Base-by-base conservation (phyloP, 148 eudicot genomes). In the Pharnaceum exiguum region DNA sequence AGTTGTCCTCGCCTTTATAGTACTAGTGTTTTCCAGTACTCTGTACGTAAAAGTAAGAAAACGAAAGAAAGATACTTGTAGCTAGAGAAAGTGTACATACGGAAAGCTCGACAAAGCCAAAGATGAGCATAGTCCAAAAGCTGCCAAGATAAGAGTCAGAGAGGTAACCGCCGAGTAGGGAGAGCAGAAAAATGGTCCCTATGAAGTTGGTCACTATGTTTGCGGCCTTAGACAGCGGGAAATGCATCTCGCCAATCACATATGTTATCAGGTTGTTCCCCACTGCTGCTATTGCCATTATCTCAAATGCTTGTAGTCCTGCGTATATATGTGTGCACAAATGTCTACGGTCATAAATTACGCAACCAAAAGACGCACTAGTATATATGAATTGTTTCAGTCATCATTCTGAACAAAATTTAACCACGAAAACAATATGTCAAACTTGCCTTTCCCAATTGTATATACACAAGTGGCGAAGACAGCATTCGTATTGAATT, bases 41-140 rank as follows among this genome's bases (percentile, higher is more conserved):
- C 38, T 35, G 58, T 27, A 39, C 2, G 53, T 11, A 3, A 24
- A 15, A 4, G 3, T 11, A 38, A 22, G 23, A 9, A 27, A 43
- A 52, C 1, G 58, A 15, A 27, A 43, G 28, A 6, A 21, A 15
- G 40, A n/a, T n/a, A n/a, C n/a, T n/a, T n/a, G n/a, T n/a, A n/a
- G n/a, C n/a, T n/a, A n/a, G n/a, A n/a, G n/a, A n/a, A n/a, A 8
- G 51, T 5, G 15, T 3, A 63, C 82, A 43, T 81, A 89, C 99
- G 38, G 93, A 89, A 57, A 94, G 91, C 40, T 94, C 99, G 5
- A 94, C 61, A 62, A 94, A 89, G 66, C 89, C 96, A 50, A 94
- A 94, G 74, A 94, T 73, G 76, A 94, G 96, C 79, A 89, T 83
- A 76, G 99, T 86, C 99, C 99, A 89, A 65, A 89, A 94, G 82